Conservation (phyloP, 2,329 filamentous ascomycete species). For the Epichloe gansuensis region DNA sequence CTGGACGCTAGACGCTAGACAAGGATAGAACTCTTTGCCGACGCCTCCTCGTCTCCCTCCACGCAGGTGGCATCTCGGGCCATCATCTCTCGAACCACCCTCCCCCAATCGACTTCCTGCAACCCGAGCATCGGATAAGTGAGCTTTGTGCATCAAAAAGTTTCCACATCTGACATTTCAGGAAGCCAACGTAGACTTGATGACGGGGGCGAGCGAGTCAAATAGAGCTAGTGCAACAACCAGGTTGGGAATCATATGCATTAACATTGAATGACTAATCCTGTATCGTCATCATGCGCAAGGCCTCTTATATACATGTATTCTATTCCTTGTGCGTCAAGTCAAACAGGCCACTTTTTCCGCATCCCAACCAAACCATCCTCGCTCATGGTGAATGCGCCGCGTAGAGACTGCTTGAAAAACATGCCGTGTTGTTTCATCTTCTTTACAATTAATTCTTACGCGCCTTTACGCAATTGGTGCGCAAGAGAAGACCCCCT, state of each 20-base stretch:
- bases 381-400: neutral
- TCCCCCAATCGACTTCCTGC: no score
- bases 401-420: neutral
- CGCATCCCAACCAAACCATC: neutral
- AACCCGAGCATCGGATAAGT: no score
- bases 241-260: neutral
- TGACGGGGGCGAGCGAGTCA: no score
- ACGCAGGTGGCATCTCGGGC: no score
- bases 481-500: constrained; percentile 9
- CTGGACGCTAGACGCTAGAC: no score
- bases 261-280: neutral
- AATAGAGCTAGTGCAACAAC: neutral
- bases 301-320: neutral
- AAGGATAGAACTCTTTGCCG: no score
- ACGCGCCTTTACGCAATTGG: constrained; percentile 6
- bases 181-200: no score
- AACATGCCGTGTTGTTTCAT: neutral
- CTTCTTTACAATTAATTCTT: neutral
- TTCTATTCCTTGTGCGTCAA: neutral
- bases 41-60: no score
- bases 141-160: neutral
- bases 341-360: neutral
- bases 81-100: no score
- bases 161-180: no score
- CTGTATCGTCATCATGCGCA: neutral